phyloP scores from a whole-genome alignment of 352 stramenopile species.

The Phytopythium oedochilum region DNA sequence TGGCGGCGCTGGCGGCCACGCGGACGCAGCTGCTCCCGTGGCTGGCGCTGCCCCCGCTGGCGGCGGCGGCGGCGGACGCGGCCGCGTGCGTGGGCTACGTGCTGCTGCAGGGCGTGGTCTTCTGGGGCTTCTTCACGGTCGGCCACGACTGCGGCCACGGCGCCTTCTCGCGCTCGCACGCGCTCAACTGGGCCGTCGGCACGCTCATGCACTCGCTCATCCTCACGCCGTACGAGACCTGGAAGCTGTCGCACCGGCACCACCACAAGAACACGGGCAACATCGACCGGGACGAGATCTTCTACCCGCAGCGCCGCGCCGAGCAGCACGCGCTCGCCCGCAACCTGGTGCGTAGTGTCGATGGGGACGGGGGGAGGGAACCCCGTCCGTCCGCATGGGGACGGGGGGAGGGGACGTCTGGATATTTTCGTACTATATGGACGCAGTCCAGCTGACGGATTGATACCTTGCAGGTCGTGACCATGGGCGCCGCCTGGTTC shows the following conservation, averaged over 20 bases:
- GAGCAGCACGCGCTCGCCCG: constrained; percentile 47
- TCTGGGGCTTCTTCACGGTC: constrained; percentile 84
- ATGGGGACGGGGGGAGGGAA: too few species aligned
- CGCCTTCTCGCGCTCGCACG: constrained; percentile 72
- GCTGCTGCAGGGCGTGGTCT: constrained; percentile 69
- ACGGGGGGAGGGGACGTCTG: too few species aligned
- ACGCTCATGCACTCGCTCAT: constrained; percentile 79
- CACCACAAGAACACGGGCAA: constrained; percentile 89
- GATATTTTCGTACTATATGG: too few species aligned
- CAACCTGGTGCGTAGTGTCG: constrained; percentile 27
- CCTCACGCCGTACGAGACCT: constrained; percentile 74
- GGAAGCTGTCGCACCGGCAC: constrained; percentile 78
- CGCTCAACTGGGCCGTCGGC: constrained; percentile 74
- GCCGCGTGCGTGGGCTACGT: constrained; percentile 52
- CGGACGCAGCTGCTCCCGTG: constrained; percentile 18
- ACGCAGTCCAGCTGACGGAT: too few species aligned
- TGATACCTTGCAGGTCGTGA: constrained; percentile 14
- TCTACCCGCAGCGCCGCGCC: constrained; percentile 67
- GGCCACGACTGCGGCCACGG: constrained; percentile 79
- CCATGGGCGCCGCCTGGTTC: constrained; percentile 64
- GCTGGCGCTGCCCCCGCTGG: neutral
- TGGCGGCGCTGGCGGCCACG: constrained; percentile 31
- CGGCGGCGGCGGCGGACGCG: constrained; percentile 29
- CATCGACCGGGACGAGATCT: constrained; percentile 82
- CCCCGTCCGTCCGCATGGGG: too few species aligned